phyloP scores from a whole-genome alignment of 495 filamentous ascomycete genomes.

The Sordaria brevicollis region DNA sequence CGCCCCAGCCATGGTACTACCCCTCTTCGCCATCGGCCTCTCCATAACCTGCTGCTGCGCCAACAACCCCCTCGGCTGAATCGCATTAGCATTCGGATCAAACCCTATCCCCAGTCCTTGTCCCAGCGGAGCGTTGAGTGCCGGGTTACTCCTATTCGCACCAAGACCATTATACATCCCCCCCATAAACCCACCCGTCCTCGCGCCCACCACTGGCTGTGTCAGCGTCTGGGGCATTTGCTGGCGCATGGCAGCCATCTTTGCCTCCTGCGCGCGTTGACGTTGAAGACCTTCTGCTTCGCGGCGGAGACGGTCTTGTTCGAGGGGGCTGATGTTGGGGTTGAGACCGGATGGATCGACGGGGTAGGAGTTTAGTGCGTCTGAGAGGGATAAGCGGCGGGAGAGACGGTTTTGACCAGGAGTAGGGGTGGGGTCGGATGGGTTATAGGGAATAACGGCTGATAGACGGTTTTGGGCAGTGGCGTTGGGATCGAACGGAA shows the following conservation, averaged over 20 bases:
- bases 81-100: not conserved
- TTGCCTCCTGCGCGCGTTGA: slow-evolving; percentile 24
- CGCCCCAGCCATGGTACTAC: not conserved
- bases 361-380: slow-evolving; percentile 47
- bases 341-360: slow-evolving; percentile 21
- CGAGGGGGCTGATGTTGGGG: slow-evolving; percentile 19
- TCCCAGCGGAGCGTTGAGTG: too few species aligned
- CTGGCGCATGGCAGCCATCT: slow-evolving; percentile 29
- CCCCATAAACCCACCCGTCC: slow-evolving; percentile 37
- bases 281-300: slow-evolving; percentile 26
- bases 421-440: not conserved
- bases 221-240: slow-evolving; percentile 30
- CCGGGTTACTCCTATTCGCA: not conserved
- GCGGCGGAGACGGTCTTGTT: slow-evolving; percentile 22
- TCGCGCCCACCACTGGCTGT: slow-evolving; percentile 14
- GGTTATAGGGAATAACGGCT: too few species aligned
- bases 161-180: slow-evolving; percentile 15
- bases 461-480: too few species aligned
- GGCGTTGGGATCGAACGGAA: slow-evolving; percentile 16
- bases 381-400: slow-evolving; percentile 54
- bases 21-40: not conserved
- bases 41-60: not conserved
- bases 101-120: not conserved
- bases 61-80: not conserved
- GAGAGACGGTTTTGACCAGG: too few species aligned